These are phyloP conservation scores for Schizonepeta tenuifolia DNA, from an alignment of 257 asterid species.

Conservation along the genomic window DNA sequence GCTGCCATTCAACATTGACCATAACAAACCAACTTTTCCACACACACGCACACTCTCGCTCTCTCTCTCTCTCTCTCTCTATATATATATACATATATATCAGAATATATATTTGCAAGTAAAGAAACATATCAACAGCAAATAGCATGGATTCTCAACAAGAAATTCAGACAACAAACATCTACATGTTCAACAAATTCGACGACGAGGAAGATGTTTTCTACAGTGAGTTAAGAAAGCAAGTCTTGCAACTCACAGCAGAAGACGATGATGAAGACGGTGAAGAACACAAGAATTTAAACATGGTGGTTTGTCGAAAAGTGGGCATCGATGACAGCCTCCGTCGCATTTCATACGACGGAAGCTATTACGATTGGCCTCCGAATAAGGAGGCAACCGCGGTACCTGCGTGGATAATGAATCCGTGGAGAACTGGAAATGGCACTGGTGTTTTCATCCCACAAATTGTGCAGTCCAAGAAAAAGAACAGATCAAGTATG, in stretches of 20 bases:
- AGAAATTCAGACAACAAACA: conserved; percentile 25
- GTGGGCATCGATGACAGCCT: background rate
- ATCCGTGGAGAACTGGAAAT: conserved; percentile 65
- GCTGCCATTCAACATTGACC: conserved; percentile 45
- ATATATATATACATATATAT: too few relatives aligned
- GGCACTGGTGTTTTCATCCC: conserved; percentile 96
- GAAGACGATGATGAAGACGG: conserved; percentile 52
- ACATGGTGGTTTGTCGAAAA: background rate
- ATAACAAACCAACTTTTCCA: conserved; percentile 32
- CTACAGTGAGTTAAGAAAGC: conserved; percentile 57
- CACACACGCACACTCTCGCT: background rate
- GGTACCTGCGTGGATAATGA: conserved; percentile 56
- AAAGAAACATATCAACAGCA: background rate
- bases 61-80: too few relatives aligned
- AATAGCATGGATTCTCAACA: conserved; percentile 46
- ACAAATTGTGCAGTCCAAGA: conserved; percentile 49
- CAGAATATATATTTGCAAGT: background rate
- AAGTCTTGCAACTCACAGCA: conserved; percentile 54
- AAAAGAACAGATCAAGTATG: conserved; percentile 59
- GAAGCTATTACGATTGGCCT: conserved; percentile 36
- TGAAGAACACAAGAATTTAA: conserved; percentile 20
- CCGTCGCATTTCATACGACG: too few relatives aligned
- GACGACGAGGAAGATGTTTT: conserved; percentile 63
- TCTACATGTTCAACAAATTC: conserved; percentile 36
- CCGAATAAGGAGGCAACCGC: conserved; percentile 32